phyloP scores from a whole-genome alignment of 441 rosid species.

The Brassica hybrid region DNA sequence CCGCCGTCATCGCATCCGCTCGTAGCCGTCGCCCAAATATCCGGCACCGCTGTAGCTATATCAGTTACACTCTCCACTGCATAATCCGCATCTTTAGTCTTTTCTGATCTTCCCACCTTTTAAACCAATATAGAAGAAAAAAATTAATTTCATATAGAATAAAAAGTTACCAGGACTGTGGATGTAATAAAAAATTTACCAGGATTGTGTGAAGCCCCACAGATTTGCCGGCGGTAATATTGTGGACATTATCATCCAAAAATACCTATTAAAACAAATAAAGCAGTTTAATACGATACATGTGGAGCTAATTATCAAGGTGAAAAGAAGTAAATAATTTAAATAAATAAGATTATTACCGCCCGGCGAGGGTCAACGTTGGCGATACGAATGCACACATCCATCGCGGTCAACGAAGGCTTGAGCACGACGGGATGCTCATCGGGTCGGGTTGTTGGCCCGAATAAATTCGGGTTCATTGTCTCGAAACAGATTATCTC shows the following conservation, averaged over 20 bases:
- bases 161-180: too few species aligned
- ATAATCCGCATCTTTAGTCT: slow-evolving; percentile 69
- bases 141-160: background rate
- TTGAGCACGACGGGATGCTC: slow-evolving; percentile 76
- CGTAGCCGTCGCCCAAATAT: slow-evolving; percentile 55
- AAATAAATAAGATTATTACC: slow-evolving; percentile 36
- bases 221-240: slow-evolving; percentile 73
- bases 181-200: slow-evolving; percentile 43
- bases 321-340: background rate
- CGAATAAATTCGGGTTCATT: slow-evolving; percentile 65
- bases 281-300: background rate
- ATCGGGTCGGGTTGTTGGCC: slow-evolving; percentile 63
- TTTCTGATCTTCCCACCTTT: slow-evolving; percentile 71
- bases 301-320: background rate
- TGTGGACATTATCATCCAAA: slow-evolving; percentile 74
- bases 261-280: slow-evolving; percentile 54
- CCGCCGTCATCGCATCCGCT: slow-evolving; percentile 40
- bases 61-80: slow-evolving; percentile 55
- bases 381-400: slow-evolving; percentile 65
- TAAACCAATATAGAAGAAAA: background rate
- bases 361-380: slow-evolving; percentile 66
- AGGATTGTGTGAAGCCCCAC: slow-evolving; percentile 71
- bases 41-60: slow-evolving; percentile 64
- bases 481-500: slow-evolving; percentile 82
- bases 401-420: slow-evolving; percentile 80